Conservation (phyloP, 2,329 filamentous ascomycete species). For the Trichoderma atrobrunneum region DNA sequence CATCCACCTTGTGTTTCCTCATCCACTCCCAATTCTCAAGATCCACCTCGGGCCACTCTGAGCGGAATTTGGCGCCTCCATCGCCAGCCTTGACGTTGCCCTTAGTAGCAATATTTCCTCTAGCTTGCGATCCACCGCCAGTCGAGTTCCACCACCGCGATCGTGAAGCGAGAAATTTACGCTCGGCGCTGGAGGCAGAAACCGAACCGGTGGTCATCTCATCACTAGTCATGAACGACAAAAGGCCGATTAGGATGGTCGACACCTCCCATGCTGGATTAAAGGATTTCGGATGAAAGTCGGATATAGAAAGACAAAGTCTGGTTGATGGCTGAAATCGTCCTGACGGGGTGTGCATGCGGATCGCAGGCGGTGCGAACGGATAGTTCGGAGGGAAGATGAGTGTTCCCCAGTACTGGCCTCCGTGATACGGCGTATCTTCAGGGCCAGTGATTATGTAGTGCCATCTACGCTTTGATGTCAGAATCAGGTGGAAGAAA, state of each 20-base stretch:
- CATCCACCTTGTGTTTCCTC: constrained; percentile 75
- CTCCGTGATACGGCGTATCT: constrained; percentile 87
- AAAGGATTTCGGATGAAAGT: constrained; percentile 97
- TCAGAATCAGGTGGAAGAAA: not conserved
- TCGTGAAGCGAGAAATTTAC: constrained; percentile 71
- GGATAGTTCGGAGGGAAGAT: constrained; percentile 96
- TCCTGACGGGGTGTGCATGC: constrained; percentile 96
- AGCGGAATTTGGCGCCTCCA: constrained; percentile 83
- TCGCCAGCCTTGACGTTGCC: constrained; percentile 90
- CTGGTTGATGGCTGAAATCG: constrained; percentile 91
- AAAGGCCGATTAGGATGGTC: constrained; percentile 88
- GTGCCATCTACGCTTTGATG: constrained; percentile 64
- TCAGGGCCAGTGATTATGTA: constrained; percentile 95
- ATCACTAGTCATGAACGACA: constrained; percentile 98
- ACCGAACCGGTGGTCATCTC: constrained; percentile 97
- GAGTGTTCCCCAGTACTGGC: constrained; percentile 97
- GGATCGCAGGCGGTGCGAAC: constrained; percentile 93
- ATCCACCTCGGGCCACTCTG: constrained; percentile 88
- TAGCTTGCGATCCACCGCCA: constrained; percentile 71
- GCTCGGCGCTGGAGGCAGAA: constrained; percentile 71
- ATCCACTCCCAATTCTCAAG: constrained; percentile 92
- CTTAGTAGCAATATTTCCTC: constrained; percentile 53
- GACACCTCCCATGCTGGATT: constrained; percentile 98
- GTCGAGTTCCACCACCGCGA: constrained; percentile 97
- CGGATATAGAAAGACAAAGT: constrained; percentile 91